Percentiles rank a stretch among this genome's conserved stretches.
phyloP scores from a whole-genome alignment of 495 filamentous ascomycete species.

The Penicillium bovifimosum region DNA sequence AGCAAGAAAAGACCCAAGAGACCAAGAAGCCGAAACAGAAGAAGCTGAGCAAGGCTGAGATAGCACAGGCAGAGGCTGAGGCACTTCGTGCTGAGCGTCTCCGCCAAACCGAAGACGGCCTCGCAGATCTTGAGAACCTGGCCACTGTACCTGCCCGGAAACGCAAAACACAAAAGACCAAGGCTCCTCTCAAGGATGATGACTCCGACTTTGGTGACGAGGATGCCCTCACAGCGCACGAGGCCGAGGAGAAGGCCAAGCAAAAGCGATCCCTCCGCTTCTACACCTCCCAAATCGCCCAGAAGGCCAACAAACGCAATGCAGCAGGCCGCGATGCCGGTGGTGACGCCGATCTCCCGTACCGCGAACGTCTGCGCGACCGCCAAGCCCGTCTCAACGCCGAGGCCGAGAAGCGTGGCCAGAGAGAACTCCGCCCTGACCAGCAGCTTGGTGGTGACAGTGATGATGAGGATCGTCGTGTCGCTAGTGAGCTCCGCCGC shows the following conservation, averaged over 20 bases:
- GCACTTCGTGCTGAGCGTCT: conserved; percentile 52
- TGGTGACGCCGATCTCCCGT: conserved; percentile 87
- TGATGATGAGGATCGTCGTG: conserved; percentile 46
- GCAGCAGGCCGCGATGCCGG: conserved; percentile 78
- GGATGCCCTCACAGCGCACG: conserved; percentile 51
- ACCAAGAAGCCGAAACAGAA: conserved; percentile 29
- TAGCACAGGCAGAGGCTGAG: conserved; percentile 47
- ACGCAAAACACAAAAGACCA: conserved; percentile 32
- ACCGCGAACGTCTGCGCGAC: conserved; percentile 81
- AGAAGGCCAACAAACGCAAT: conserved; percentile 81
- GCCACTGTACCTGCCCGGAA: conserved; percentile 28
- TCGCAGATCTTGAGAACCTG: conserved; percentile 58
- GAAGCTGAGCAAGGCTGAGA: conserved; percentile 49
- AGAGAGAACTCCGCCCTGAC: conserved; percentile 53
- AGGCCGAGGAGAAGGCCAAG: conserved; percentile 74
- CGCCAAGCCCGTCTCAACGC: conserved; percentile 76
- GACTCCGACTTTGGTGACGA: conserved; percentile 68
- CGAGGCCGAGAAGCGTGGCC: conserved; percentile 80
- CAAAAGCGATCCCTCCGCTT: conserved; percentile 88
- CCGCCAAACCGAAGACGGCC: conserved; percentile 57
- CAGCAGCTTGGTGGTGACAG: conserved; percentile 63
- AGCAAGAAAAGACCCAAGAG: conserved; percentile 18
- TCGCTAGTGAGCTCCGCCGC: conserved; percentile 40
- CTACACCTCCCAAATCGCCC: conserved; percentile 92
- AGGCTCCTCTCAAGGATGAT: conserved; percentile 29